Percentiles rank a stretch among this genome's conserved stretches.
Conservation (phyloP, 371 early-diverging fungal species). For the Lichtheimia corymbifera region DNA sequence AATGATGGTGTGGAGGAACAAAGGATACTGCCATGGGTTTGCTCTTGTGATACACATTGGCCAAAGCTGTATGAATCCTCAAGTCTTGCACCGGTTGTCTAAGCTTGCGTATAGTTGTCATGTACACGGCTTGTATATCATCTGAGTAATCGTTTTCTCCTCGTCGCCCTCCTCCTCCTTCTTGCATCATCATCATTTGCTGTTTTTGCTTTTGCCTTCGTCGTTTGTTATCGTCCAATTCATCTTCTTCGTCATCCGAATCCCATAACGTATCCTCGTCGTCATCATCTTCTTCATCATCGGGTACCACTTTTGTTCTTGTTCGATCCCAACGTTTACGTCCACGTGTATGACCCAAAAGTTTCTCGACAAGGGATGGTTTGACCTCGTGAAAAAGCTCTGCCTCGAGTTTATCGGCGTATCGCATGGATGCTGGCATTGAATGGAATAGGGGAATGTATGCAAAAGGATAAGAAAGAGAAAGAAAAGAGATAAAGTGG, state of each 20-base stretch:
- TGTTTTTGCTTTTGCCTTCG: background rate
- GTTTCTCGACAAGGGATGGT: too few relatives aligned
- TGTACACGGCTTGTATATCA: background rate
- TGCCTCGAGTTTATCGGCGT: too few relatives aligned
- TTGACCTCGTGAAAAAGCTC: too few relatives aligned
- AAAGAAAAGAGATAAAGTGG: slow-evolving; percentile 10
- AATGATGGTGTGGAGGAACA: too few relatives aligned
- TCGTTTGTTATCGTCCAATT: background rate
- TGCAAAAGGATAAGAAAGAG: slow-evolving; percentile 4
- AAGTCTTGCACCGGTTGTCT: slow-evolving; percentile 1
- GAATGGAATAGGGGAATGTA: too few relatives aligned
- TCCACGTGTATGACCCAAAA: too few relatives aligned
- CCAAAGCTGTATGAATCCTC: slow-evolving; percentile 1
- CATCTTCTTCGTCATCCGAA: slow-evolving; percentile 2
- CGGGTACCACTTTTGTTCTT: background rate
- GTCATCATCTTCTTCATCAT: slow-evolving; percentile 3
- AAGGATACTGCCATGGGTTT: too few relatives aligned
- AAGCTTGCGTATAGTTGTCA: background rate
- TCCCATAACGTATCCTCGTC: background rate
- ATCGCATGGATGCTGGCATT: too few relatives aligned
- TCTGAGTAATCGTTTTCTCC: too few relatives aligned
- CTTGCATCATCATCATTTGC: too few relatives aligned
- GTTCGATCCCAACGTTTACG: too few relatives aligned
- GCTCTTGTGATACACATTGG: background rate
- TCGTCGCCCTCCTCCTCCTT: too few relatives aligned